phyloP scores from a whole-genome alignment of 169 alveolate species.

The Cryptosporidium viatorum region DNA sequence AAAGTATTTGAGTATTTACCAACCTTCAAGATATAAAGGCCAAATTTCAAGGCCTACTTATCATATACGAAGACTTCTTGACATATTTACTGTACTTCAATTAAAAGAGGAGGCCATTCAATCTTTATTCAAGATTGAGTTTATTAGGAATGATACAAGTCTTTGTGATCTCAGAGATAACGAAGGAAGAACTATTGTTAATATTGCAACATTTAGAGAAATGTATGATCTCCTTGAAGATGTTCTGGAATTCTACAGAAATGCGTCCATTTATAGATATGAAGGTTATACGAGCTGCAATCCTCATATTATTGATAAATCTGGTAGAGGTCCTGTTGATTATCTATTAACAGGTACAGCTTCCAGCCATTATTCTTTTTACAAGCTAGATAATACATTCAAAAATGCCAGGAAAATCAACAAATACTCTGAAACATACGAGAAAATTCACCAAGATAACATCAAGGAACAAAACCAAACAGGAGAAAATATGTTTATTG shows the following conservation, averaged over 20 bases:
- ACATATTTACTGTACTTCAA: conserved; percentile 50
- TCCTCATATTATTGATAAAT: conserved; percentile 65
- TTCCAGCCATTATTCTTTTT: neutral
- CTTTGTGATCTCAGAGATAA: conserved; percentile 59
- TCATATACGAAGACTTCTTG: conserved; percentile 53
- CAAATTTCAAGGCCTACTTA: conserved; percentile 37
- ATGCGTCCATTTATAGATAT: conserved; percentile 48
- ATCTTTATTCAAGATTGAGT: conserved; percentile 37
- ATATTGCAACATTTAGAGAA: conserved; percentile 50
- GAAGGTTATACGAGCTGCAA: conserved; percentile 73
- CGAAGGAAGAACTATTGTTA: conserved; percentile 56
- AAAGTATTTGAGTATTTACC: conserved; percentile 53
- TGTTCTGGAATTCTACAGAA: conserved; percentile 59
- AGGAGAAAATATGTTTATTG: neutral
- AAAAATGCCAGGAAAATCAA: neutral
- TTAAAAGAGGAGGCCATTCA: conserved; percentile 21
- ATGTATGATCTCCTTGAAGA: conserved; percentile 59
- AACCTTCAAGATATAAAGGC: conserved; percentile 40
- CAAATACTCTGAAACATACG: neutral
- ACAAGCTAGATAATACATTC: neutral
- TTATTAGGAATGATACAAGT: conserved; percentile 50
- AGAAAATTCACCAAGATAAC: neutral
- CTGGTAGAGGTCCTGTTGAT: conserved; percentile 67
- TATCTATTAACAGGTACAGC: conserved; percentile 32
- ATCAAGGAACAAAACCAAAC: neutral